phyloP scores from a whole-genome alignment of 805 yeast species.

The Candida dendrica region DNA sequence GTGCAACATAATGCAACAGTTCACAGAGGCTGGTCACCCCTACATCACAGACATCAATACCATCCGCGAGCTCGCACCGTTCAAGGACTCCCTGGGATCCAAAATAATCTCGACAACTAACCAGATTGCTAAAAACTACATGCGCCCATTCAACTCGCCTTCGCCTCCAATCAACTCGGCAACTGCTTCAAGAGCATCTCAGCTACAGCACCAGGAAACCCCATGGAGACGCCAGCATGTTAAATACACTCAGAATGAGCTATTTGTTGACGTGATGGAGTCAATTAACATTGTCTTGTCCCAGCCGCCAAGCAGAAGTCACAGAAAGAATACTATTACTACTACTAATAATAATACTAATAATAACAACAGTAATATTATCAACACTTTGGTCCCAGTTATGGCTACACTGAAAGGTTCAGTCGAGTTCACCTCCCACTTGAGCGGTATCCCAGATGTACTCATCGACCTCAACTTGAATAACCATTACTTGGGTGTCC shows the following conservation, averaged over 20 bases:
- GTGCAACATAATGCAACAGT: conserved; percentile 63
- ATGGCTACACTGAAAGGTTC: conserved; percentile 56
- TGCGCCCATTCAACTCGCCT: conserved; percentile 9
- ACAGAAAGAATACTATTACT: too few relatives aligned
- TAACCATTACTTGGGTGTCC: conserved; percentile 43
- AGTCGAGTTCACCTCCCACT: conserved; percentile 53
- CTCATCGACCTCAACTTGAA: conserved; percentile 44
- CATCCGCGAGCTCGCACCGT: conserved; percentile 64
- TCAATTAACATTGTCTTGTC: conserved; percentile 45
- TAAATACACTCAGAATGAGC: conserved; percentile 73
- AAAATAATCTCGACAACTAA: conserved; percentile 30
- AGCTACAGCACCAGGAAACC: conserved; percentile 14
- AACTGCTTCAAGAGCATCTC: conserved; percentile 1
- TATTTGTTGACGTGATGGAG: conserved; percentile 79
- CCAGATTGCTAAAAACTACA: conserved; percentile 19
- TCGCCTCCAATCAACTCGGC: conserved; percentile 2
- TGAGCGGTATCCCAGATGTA: conserved; percentile 75
- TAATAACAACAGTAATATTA: too few relatives aligned
- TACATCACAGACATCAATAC: conserved; percentile 64
- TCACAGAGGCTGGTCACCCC: conserved; percentile 75
- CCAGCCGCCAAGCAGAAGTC: too few relatives aligned
- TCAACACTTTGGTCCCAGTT: conserved; percentile 32
- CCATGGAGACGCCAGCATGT: conserved; percentile 81
- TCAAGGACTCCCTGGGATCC: conserved; percentile 23
- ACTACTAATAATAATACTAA: too few relatives aligned